A percentile compares a stretch with the other conserved stretches of the same genome.
Conservation (phyloP, 495 filamentous ascomycete genomes). For the Tuber umbilicatum region DNA sequence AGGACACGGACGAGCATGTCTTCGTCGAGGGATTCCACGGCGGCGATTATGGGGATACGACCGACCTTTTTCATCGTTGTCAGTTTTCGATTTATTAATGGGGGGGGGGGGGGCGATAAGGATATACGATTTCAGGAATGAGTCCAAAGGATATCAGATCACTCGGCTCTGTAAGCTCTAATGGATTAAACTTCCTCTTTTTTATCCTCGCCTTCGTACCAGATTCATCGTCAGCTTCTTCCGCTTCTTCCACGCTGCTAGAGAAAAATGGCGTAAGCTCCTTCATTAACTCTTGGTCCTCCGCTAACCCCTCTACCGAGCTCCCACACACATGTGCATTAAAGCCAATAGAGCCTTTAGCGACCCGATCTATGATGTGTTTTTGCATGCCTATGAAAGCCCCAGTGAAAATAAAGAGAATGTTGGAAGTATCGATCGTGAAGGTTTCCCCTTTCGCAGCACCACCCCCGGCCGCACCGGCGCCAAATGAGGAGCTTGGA, state of each 20-base stretch:
- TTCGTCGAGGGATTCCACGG: conserved; percentile 72
- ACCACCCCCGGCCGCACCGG: conserved; percentile 38
- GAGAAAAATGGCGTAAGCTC: conserved; percentile 63
- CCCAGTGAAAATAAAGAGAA: conserved; percentile 91
- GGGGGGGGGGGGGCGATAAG: not conserved
- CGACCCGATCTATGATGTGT: conserved; percentile 73
- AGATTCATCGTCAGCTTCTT: conserved; percentile 20
- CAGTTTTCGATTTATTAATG: not conserved
- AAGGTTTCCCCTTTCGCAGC: conserved; percentile 72
- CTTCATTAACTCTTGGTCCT: conserved; percentile 58
- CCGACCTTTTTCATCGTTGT: conserved; percentile 48
- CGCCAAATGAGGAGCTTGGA: conserved; percentile 19
- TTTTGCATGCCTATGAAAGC: conserved; percentile 93
- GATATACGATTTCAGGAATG: conserved; percentile 75
- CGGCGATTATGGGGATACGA: conserved; percentile 78
- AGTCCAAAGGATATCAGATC: conserved; percentile 89
- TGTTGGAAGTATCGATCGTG: conserved; percentile 89
- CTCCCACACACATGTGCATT: conserved; percentile 66
- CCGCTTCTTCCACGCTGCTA: not conserved
- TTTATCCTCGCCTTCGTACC: conserved; percentile 7
- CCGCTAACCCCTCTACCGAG: conserved; percentile 42
- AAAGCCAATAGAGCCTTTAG: conserved; percentile 85
- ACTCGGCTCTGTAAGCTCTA: conserved; percentile 71
- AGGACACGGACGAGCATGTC: conserved; percentile 76
- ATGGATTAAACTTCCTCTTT: conserved; percentile 61